Conservation (phyloP, 2,329 filamentous ascomycete genomes). For the Samsoniella hepiali region DNA sequence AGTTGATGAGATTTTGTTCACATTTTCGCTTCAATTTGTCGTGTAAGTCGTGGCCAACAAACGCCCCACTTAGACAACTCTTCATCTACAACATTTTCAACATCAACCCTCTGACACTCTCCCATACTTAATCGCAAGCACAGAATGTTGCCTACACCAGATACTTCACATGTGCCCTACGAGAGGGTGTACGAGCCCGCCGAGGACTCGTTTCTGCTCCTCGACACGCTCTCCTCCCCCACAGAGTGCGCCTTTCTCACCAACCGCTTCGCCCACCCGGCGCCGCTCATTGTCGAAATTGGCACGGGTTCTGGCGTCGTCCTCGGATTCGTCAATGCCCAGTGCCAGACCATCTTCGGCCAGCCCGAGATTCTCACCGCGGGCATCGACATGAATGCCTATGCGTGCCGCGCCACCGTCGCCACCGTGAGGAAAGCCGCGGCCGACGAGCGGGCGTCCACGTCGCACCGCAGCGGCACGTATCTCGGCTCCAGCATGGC, state of each 20-base stretch:
- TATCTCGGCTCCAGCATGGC: constrained; percentile 67
- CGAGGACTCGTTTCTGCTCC: constrained; percentile 90
- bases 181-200: constrained; percentile 89
- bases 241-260: constrained; percentile 68
- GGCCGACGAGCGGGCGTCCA: constrained; percentile 23
- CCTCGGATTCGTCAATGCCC: constrained; percentile 79
- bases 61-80: constrained; percentile 13
- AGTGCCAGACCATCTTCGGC: constrained; percentile 70
- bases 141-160: constrained; percentile 85
- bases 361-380: constrained; percentile 66
- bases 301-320: constrained; percentile 92
- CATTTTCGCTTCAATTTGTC: background rate
- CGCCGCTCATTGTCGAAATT: constrained; percentile 74
- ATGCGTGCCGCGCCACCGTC: constrained; percentile 74
- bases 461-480: constrained; percentile 38
- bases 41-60: constrained; percentile 5
- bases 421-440: constrained; percentile 60
- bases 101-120: constrained; percentile 18
- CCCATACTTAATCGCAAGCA: background rate
- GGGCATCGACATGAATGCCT: constrained; percentile 79
- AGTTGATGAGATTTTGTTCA: background rate
- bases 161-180: constrained; percentile 87
- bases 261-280: constrained; percentile 52
- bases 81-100: constrained; percentile 13
- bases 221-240: constrained; percentile 80